Evolutionary conservation across 345 rosid genomes (phyloP).

Genomic region (Eucalyptus erythrocorys): DNA sequence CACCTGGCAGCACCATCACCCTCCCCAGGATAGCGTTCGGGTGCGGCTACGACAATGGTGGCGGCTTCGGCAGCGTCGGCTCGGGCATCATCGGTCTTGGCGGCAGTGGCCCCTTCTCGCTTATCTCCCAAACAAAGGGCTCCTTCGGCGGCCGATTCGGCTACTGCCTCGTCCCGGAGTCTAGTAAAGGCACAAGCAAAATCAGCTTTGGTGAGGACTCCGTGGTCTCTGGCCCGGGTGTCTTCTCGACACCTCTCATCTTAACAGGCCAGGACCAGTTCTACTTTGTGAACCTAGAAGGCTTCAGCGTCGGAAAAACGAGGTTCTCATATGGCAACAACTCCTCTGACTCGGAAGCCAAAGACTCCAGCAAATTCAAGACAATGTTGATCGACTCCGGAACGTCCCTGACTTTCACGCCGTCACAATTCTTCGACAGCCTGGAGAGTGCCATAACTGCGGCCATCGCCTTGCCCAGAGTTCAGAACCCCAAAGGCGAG

Average conservation of each 20-base stretch:
- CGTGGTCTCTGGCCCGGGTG: background rate
- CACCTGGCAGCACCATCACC: background rate
- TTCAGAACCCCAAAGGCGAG: conserved; percentile 8
- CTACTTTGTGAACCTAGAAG: conserved; percentile 41
- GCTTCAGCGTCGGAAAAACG: conserved; percentile 33
- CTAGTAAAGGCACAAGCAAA: background rate
- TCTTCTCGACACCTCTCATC: conserved; percentile 24
- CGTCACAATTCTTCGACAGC: conserved; percentile 8
- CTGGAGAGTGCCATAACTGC: conserved; percentile 11
- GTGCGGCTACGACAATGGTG: background rate
- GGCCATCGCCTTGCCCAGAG: background rate
- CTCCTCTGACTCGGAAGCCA: background rate
- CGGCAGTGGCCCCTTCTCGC: background rate
- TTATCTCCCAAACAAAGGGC: background rate
- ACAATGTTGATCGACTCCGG: conserved; percentile 55
- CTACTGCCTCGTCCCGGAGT: background rate
- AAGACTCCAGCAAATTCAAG: background rate
- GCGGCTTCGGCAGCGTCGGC: background rate
- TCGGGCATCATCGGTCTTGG: background rate
- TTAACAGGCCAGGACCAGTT: conserved; percentile 8
- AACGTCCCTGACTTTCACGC: conserved; percentile 34
- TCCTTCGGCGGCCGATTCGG: background rate
- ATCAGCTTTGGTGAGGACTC: background rate
- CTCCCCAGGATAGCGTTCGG: background rate
- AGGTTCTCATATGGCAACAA: background rate